Evolutionary conservation across 2,329 filamentous ascomycete species (phyloP), one percentile per base, ranked within the genome.

Genomic region (Aspergillus aculeatinus): DNA sequence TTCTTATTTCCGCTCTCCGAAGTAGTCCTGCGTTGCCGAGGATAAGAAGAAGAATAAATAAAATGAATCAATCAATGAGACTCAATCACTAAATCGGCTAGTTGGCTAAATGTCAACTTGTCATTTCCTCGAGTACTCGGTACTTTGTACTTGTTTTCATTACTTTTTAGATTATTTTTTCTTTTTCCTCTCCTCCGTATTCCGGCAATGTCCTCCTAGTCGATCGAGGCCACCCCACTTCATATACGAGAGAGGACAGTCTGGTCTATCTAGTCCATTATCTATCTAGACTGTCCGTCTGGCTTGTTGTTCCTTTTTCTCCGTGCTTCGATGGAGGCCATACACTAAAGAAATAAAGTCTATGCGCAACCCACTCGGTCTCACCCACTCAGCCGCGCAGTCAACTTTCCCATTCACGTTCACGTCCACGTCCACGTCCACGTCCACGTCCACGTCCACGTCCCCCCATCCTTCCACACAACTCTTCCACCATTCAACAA

Each of bases 241-340:
- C 42, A 55, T 23, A 48, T 48, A 55, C 53, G 53, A 55, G 51
- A 35, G 33, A 44, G 39, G 39, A 44, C 39, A 44, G 39, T n/a
- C 39, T 44, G 39, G 39, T 44, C 39, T 44, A 19, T 44, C 14
- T 44, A 44, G 14, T n/a, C 5, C 14, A 16, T 44, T 9, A 44
- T 44, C 14, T 44, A 44, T 44, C 39, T 19, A 44, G 14, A 35
- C 33, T 16, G 50, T 55, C 27, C 42, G 16, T 25, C 53, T 33
- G 50, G 33, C 51, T 29, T 55, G 25, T 33, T 55, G 42, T 48
- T 55, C 31, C 31, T 29, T 47, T 48, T 33, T 31, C 42, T 44
- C 29, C 48, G 29, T 55, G 16, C 42, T 29, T 44, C 29, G 53
- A 55, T 47, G 16, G 25, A 42, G 29, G n/a, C 27, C 27, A 23